These are phyloP conservation scores for Cercospora sojina DNA, from an alignment of 2,329 filamentous ascomycete genomes.

Conservation along the genomic window DNA sequence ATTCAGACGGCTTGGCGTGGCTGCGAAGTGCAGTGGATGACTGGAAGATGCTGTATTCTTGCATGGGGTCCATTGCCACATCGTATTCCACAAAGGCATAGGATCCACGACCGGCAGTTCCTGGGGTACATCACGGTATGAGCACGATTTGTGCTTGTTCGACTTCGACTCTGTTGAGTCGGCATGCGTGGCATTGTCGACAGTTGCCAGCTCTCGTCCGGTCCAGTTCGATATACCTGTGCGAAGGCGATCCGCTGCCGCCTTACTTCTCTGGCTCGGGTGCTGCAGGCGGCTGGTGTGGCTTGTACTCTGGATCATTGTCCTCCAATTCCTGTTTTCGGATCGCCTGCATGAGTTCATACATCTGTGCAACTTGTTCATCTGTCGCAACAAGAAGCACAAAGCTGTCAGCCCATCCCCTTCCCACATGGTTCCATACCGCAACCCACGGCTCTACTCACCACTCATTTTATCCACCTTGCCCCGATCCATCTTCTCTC, in stretches of 20 bases:
- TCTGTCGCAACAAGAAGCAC: constrained; percentile 41
- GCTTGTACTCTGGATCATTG: constrained; percentile 41
- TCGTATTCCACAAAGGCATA: background rate
- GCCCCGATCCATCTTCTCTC: constrained; percentile 74
- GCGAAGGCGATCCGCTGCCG: background rate
- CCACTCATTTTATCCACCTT: constrained; percentile 95
- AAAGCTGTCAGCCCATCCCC: constrained; percentile 38
- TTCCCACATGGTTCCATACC: background rate
- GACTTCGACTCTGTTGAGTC: background rate
- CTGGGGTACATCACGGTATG: background rate
- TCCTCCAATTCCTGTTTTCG: constrained; percentile 52
- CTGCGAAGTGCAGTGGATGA: background rate
- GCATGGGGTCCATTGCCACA: background rate
- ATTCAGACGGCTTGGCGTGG: background rate
- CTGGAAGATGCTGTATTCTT: background rate
- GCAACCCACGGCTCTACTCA: constrained; percentile 47
- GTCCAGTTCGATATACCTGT: background rate
- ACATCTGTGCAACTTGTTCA: constrained; percentile 88
- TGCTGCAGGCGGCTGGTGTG: constrained; percentile 22
- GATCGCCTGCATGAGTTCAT: constrained; percentile 89
- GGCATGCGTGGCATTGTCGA: background rate
- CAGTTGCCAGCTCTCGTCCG: background rate
- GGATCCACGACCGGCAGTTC: background rate
- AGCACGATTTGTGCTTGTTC: background rate
- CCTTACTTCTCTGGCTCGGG: constrained; percentile 14